Base-by-base conservation (phyloP, 78 protist genomes). In the Speleostelium caveatum region DNA sequence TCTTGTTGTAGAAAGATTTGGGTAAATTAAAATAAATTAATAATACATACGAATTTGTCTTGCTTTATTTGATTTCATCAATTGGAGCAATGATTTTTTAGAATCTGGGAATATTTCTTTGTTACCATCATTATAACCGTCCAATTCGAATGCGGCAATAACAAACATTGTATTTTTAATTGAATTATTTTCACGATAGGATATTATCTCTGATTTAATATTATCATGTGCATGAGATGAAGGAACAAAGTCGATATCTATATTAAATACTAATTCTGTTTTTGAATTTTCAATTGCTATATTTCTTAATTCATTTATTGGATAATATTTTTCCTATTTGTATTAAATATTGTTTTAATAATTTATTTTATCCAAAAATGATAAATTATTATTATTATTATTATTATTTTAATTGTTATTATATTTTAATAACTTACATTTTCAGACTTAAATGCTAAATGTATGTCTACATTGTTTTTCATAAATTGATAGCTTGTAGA, bases 111-210 rank as follows among this genome's bases (percentile, higher is more conserved):
- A 65, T 8, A 65, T 32, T 17, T 65, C 42, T 3, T 14, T 65
- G 36, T 65, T n/a, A 16, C 28, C 36, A 14, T 28, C 28, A 10
- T 5, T 19, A 36, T 65, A 65, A 10, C 72, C 72, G 28, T 65
- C 72, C 45, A 65, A 17, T 36, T 65, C 72, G 14, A 65, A 65
- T 14, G 72, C 45, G 36, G 72, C 55, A 8, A 65, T 36, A 10
- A n/a, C 28, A 65, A 65, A 65, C 35, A 65, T 10, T 32, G 42
- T 17, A 22, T 58, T 58, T 5, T 16, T 16, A n/a, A 8, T 19
- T n/a, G 7, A 4, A 22, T 8, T 16, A 22, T n/a, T n/a, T 4
- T 58, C 17, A 5, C 16, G 6, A 12, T 12, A 16, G 8, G 8
- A 16, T 8, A 49, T 8, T 6, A 58, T 58, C 6, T 65, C 12